A percentile compares a stretch with the other conserved stretches of the same genome.
phyloP scores from a whole-genome alignment of 805 yeast genomes.

The Torulaspora franciscae region DNA sequence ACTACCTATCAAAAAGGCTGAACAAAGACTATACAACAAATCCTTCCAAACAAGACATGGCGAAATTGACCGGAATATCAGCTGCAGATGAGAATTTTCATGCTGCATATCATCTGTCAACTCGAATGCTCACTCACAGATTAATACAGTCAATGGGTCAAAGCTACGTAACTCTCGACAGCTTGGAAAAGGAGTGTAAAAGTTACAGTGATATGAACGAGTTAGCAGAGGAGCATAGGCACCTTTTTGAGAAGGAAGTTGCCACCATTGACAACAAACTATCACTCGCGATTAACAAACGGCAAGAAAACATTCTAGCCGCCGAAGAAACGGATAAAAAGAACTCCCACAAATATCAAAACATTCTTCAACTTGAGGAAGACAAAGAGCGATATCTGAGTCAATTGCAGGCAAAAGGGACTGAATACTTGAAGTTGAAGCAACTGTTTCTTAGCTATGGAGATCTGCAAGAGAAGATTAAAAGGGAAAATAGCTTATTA shows the following conservation, averaged over 20 bases:
- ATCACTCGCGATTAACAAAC: conserved; percentile 33
- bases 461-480: conserved; percentile 44
- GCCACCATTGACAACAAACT: conserved; percentile 45
- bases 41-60: conserved; percentile 54
- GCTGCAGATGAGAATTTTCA: conserved; percentile 38
- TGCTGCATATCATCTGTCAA: conserved; percentile 31
- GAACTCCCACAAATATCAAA: conserved; percentile 24
- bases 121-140: conserved; percentile 56
- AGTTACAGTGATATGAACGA: conserved; percentile 40
- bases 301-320: conserved; percentile 24
- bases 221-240: conserved; percentile 41
- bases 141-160: conserved; percentile 52
- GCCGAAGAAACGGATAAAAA: conserved; percentile 33
- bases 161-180: conserved; percentile 41
- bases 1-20: conserved; percentile 58
- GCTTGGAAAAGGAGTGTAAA: conserved; percentile 45
- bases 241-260: conserved; percentile 43
- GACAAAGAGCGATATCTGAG: conserved; percentile 31
- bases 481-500: conserved; percentile 40
- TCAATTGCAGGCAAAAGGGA: conserved; percentile 13
- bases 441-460: conserved; percentile 33
- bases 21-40: conserved; percentile 65
- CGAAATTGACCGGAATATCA: conserved; percentile 47
- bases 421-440: conserved; percentile 11
- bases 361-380: conserved; percentile 28